Evolutionary conservation across 75 land plant genomes (phyloP), one percentile per base, ranked within the genome.

Genomic region (Cupressus sempervirens): DNA sequence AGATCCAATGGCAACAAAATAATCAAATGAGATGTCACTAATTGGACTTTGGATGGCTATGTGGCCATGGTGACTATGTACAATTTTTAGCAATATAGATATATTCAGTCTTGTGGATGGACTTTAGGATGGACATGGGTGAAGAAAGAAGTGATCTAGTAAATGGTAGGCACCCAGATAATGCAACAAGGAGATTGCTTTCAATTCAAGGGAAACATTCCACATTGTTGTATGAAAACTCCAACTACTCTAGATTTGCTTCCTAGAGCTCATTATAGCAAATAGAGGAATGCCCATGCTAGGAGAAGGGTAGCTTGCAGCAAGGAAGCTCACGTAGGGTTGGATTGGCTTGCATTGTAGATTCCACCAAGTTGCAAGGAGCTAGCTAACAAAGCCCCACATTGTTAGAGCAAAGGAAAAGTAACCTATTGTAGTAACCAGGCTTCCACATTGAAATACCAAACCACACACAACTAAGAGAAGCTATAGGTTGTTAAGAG

Each of bases 121-220:
- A 87, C 85, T 16, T 38, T 93, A 30, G 90, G 91, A 13, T 93
- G 94, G 94, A 81, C 90, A 6, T 93, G 94, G 94, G 87, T 87
- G 34, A 90, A 87, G 89, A 92, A 90, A 81, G 94, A 93, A 86
- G 88, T 93, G n/a, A 90, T 93, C 15, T 93, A 94, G 94, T 62
- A 82, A 46, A 93, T 93, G 94, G 83, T 87, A 13, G 94, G 94
- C 30, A 89, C 91, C 29, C 92, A 92, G 85, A 73, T 92, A 9
- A 92, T 90, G 20, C 85, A 84, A 48, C 94, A 93, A 72, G 93
- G 94, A 23, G 93, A 92, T 76, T 93, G 94, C 86, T 92, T 94
- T 10, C 81, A 48, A 58, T 90, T 89, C 83, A 88, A 85, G 48
- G 85, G 75, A 0, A 86, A 72, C 16, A 65, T 88, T 38, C 94